These are phyloP conservation scores for Alternaria incomplexa DNA, from an alignment of 2,329 filamentous ascomycete genomes.

Conservation along the genomic window DNA sequence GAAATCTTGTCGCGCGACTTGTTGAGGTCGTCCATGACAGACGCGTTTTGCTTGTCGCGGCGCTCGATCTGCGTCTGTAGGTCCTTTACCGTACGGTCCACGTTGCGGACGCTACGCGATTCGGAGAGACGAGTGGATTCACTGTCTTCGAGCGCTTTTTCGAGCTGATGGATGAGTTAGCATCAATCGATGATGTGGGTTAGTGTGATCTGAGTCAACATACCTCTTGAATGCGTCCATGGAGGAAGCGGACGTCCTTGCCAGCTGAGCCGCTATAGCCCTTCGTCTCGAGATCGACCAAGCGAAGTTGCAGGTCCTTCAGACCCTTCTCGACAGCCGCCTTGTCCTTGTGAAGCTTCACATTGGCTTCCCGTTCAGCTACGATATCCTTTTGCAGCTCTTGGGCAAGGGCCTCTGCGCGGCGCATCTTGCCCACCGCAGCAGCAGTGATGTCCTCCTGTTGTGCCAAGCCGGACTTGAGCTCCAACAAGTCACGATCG, in stretches of 20 bases:
- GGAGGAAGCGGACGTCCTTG: conserved; percentile 92
- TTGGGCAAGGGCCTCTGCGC: conserved; percentile 82
- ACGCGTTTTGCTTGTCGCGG: conserved; percentile 83
- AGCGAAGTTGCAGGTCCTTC: conserved; percentile 86
- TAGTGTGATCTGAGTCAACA: conserved; percentile 41
- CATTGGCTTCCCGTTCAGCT: conserved; percentile 80
- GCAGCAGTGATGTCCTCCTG: conserved; percentile 92
- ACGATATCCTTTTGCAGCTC: conserved; percentile 95
- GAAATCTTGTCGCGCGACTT: conserved; percentile 90
- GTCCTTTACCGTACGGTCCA: conserved; percentile 93
- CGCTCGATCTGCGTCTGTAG: conserved; percentile 91
- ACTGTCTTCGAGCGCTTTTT: conserved; percentile 82
- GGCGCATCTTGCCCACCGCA: conserved; percentile 95
- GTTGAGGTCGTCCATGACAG: conserved; percentile 81
- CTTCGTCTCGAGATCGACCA: conserved; percentile 95
- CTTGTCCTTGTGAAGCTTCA: conserved; percentile 87
- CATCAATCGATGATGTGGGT: not conserved
- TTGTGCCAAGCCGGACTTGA: conserved; percentile 87
- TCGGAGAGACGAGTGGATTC: conserved; percentile 80
- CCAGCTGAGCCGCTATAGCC: conserved; percentile 86
- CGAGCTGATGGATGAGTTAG: conserved; percentile 66
- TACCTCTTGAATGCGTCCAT: conserved; percentile 95
- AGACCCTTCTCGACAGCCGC: conserved; percentile 85
- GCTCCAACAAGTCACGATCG: conserved; percentile 86
- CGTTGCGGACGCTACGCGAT: conserved; percentile 85